phyloP scores from a whole-genome alignment of 176 grass and related monocot species.

The Musa acuminata region DNA sequence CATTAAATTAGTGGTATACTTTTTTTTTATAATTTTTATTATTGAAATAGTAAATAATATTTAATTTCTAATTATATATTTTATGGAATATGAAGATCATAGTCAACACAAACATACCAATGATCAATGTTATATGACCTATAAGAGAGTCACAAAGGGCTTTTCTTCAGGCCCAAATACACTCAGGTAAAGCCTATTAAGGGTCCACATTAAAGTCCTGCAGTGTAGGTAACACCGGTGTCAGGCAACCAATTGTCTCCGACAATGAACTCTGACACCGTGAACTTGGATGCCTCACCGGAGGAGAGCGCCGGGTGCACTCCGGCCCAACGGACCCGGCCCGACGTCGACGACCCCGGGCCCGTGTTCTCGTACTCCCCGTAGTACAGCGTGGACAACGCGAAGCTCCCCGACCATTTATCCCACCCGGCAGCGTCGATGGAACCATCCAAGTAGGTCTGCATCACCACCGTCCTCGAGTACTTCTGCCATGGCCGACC shows the following conservation, averaged over 20 bases:
- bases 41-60: too few species aligned
- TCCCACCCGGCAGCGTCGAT: conserved; percentile 41
- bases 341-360: conserved; percentile 15
- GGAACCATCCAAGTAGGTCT: conserved; percentile 30
- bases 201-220: conserved; percentile 28
- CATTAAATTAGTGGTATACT: too few species aligned
- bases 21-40: too few species aligned
- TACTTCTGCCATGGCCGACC: conserved; percentile 62
- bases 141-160: background rate
- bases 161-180: background rate
- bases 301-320: conserved; percentile 33
- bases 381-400: conserved; percentile 45
- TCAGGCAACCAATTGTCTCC: conserved; percentile 40
- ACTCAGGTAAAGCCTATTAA: background rate
- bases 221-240: conserved; percentile 39
- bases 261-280: conserved; percentile 42
- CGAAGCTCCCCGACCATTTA: conserved; percentile 39
- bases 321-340: conserved; percentile 43
- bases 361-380: conserved; percentile 66
- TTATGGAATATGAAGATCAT: too few species aligned
- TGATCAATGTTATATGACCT: too few species aligned
- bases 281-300: conserved; percentile 39
- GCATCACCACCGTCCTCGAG: conserved; percentile 49
- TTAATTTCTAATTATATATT: too few species aligned
- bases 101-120: too few species aligned